phyloP scores from a whole-genome alignment of 352 stramenopile species.

The Phytophthora cactorum region DNA sequence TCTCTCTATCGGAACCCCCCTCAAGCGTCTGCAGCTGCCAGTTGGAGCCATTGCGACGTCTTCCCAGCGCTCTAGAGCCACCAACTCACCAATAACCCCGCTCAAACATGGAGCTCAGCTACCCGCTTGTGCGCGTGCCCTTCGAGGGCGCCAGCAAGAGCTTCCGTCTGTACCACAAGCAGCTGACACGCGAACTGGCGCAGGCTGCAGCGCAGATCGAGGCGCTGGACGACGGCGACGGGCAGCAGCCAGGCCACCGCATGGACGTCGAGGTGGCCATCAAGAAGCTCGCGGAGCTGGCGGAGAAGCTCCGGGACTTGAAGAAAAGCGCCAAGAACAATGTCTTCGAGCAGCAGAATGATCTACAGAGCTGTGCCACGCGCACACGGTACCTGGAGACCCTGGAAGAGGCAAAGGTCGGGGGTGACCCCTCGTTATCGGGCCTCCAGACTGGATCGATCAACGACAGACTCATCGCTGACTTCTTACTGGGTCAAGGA shows the following conservation, averaged over 20 bases:
- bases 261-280: slow-evolving; percentile 70
- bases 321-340: slow-evolving; percentile 61
- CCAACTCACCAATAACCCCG: slow-evolving; percentile 1
- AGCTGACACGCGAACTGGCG: slow-evolving; percentile 71
- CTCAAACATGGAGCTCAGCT: slow-evolving; percentile 61
- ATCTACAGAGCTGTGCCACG: slow-evolving; percentile 60
- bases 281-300: slow-evolving; percentile 48
- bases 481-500: slow-evolving; percentile 78
- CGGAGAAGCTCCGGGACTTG: slow-evolving; percentile 47
- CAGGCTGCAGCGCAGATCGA: slow-evolving; percentile 54
- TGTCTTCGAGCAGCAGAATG: slow-evolving; percentile 51
- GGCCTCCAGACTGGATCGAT: slow-evolving; percentile 18
- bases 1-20: neutral
- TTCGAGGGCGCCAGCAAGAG: slow-evolving; percentile 79
- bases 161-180: slow-evolving; percentile 84
- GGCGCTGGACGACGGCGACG: slow-evolving; percentile 53
- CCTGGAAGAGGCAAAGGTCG: slow-evolving; percentile 37
- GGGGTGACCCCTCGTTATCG: slow-evolving; percentile 12
- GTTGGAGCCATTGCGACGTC: slow-evolving; percentile 4
- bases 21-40: neutral
- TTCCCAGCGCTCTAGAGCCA: neutral
- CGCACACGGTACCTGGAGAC: slow-evolving; percentile 53
- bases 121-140: slow-evolving; percentile 75
- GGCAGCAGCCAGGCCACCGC: slow-evolving; percentile 66
- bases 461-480: slow-evolving; percentile 66